A percentile compares a stretch with the other conserved stretches of the same genome.
phyloP scores from a whole-genome alignment of 805 yeast species.

The Hanseniaspora nectarophila region DNA sequence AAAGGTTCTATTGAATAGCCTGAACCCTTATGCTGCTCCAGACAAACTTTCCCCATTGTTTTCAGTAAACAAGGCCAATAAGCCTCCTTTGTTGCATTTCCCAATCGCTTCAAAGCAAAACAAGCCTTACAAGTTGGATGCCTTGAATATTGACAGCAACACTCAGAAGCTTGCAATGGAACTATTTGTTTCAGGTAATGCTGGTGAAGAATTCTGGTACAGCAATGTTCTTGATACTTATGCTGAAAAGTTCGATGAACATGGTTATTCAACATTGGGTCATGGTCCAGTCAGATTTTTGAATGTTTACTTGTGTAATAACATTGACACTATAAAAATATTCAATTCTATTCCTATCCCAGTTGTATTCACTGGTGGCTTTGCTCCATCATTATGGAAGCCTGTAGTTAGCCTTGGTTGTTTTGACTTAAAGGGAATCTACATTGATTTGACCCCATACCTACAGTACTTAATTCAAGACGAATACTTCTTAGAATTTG shows the following conservation, averaged over 20 bases:
- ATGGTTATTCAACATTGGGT: constrained; percentile 37
- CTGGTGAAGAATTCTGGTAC: constrained; percentile 78
- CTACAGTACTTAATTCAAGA: constrained; percentile 51
- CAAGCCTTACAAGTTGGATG: constrained; percentile 21
- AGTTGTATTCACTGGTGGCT: constrained; percentile 68
- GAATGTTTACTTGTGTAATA: constrained; percentile 40
- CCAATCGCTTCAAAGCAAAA: constrained; percentile 28
- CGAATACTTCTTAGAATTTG: constrained; percentile 34
- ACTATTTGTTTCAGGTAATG: constrained; percentile 60
- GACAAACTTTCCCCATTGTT: constrained; percentile 14
- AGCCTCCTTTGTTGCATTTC: constrained; percentile 37
- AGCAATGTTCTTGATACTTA: constrained; percentile 43
- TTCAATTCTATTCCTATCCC: constrained; percentile 60
- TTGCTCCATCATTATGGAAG: constrained; percentile 68
- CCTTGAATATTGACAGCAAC: background rate
- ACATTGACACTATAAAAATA: constrained; percentile 39
- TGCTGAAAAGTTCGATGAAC: constrained; percentile 30
- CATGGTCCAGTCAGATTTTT: constrained; percentile 65
- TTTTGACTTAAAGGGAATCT: constrained; percentile 60
- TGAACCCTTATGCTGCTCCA: constrained; percentile 19
- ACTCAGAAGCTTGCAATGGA: constrained; percentile 29
- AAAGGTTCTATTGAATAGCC: background rate
- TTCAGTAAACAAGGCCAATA: constrained; percentile 18
- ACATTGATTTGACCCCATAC: constrained; percentile 57
- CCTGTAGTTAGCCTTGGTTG: constrained; percentile 67